phyloP scores from a whole-genome alignment of 345 rosid species.

The Euphorbia tirucalli region DNA sequence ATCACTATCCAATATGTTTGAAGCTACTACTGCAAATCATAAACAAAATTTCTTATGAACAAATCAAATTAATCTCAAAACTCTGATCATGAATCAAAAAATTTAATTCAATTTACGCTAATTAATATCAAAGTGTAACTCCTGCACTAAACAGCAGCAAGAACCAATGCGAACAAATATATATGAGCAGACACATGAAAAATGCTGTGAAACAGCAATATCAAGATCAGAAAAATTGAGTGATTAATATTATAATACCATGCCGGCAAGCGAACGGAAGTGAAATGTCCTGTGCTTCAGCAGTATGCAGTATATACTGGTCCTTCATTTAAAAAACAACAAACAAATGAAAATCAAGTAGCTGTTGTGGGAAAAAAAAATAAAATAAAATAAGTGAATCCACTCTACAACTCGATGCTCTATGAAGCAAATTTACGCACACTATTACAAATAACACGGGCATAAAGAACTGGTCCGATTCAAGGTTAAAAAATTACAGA shows the following conservation, averaged over 20 bases:
- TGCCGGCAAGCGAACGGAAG: constrained; percentile 99
- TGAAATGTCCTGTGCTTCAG: constrained; percentile 70
- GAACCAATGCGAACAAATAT: background rate
- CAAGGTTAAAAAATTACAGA: too few relatives aligned
- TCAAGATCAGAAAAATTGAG: background rate
- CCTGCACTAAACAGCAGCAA: too few relatives aligned
- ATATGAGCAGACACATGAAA: background rate
- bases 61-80: background rate
- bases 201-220: background rate
- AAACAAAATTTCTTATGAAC: background rate
- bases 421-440: background rate
- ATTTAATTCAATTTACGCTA: too few relatives aligned
- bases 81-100: background rate
- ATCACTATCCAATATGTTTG: background rate
- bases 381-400: background rate
- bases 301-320: constrained; percentile 91
- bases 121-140: too few relatives aligned
- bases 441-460: background rate
- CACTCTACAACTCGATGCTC: background rate
- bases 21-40: background rate
- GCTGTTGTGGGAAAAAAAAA: background rate
- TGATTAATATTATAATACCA: constrained; percentile 41
- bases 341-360: constrained; percentile 7
- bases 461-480: background rate
- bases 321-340: constrained; percentile 54